These are phyloP conservation scores for Millerozyma miso DNA, from an alignment of 805 yeast genomes.

Conservation along the genomic window DNA sequence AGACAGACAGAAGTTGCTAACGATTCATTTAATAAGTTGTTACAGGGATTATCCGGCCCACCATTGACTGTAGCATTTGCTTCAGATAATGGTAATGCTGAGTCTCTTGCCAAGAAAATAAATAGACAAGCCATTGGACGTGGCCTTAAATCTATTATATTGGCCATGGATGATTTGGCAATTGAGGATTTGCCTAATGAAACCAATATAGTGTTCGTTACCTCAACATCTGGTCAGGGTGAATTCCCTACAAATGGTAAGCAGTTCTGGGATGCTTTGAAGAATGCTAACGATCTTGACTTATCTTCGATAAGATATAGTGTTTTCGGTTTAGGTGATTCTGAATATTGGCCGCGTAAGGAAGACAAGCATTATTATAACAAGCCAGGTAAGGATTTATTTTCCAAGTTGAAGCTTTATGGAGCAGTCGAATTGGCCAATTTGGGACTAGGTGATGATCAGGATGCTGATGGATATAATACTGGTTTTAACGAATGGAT, in stretches of 20 bases:
- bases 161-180: constrained; percentile 68
- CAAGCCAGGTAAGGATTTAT: constrained; percentile 79
- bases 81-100: constrained; percentile 90
- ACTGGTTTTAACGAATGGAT: constrained; percentile 93
- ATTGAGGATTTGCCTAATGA: constrained; percentile 71
- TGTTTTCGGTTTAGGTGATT: constrained; percentile 77
- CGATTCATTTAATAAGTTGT: constrained; percentile 67
- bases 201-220: constrained; percentile 61
- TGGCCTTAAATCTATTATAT: constrained; percentile 63
- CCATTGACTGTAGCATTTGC: constrained; percentile 85
- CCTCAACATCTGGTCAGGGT: constrained; percentile 84
- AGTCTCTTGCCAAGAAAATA: constrained; percentile 72
- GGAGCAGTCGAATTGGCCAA: constrained; percentile 74
- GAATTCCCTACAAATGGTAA: constrained; percentile 84
- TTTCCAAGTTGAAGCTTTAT: constrained; percentile 56
- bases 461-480: constrained; percentile 91
- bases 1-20: constrained; percentile 66
- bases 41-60: constrained; percentile 89
- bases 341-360: constrained; percentile 94
- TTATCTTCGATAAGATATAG: constrained; percentile 53
- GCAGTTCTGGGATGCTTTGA: constrained; percentile 68
- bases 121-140: constrained; percentile 75
- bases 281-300: constrained; percentile 59
- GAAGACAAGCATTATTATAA: constrained; percentile 93
- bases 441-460: constrained; percentile 92